phyloP scores from a whole-genome alignment of 2,329 filamentous ascomycete species.

The Mycosphaerella sp. region DNA sequence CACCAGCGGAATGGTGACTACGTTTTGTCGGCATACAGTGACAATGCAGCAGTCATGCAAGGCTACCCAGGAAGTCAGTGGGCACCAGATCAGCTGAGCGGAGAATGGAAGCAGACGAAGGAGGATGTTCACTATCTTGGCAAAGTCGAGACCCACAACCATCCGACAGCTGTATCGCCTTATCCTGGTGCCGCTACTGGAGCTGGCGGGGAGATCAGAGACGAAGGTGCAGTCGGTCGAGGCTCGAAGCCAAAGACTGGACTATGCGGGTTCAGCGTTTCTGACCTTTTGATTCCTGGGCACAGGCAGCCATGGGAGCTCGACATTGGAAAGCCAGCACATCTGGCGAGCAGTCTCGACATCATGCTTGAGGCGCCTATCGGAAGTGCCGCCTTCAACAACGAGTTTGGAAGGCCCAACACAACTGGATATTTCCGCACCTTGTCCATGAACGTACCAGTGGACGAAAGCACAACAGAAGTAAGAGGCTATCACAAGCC shows the following conservation, averaged over 20 bases:
- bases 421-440: slow-evolving; percentile 89
- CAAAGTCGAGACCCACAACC: slow-evolving; percentile 98
- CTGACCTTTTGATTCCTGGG: slow-evolving; percentile 83
- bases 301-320: slow-evolving; percentile 81
- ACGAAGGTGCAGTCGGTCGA: slow-evolving; percentile 88
- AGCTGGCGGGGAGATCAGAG: slow-evolving; percentile 89
- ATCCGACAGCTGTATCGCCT: slow-evolving; percentile 90
- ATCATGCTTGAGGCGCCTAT: slow-evolving; percentile 98
- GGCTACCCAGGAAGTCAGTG: slow-evolving; percentile 69
- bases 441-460: slow-evolving; percentile 62
- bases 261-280: slow-evolving; percentile 88
- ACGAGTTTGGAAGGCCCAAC: slow-evolving; percentile 89
- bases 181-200: slow-evolving; percentile 92
- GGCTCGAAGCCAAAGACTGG: slow-evolving; percentile 92
- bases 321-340: slow-evolving; percentile 79
- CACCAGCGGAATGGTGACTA: slow-evolving; percentile 69
- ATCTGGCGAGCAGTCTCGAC: slow-evolving; percentile 89
- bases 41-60: slow-evolving; percentile 90
- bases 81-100: slow-evolving; percentile 79
- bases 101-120: slow-evolving; percentile 79
- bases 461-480: slow-evolving; percentile 58
- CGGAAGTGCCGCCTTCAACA: slow-evolving; percentile 92
- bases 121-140: slow-evolving; percentile 81
- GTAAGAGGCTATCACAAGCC: slow-evolving; percentile 94
- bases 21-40: slow-evolving; percentile 93